Conservation (phyloP, 768 basidiomycete species). For the Pleurotus platypus region DNA sequence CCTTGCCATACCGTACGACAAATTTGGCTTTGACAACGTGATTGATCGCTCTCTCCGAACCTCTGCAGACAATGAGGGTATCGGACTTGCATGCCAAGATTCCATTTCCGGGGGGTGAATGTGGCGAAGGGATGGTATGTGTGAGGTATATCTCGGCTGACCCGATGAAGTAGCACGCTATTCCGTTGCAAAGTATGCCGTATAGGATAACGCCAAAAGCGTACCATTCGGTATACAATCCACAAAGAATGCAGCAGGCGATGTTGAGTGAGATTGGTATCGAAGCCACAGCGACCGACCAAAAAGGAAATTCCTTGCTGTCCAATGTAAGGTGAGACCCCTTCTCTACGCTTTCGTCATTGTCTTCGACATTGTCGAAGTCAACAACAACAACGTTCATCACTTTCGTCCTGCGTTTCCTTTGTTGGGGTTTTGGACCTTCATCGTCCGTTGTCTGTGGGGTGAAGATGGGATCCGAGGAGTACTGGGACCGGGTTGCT, state of each 20-base stretch:
- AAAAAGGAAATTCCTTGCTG: not conserved
- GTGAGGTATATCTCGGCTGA: slow-evolving; percentile 22
- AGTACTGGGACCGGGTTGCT: not conserved
- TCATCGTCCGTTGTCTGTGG: too few relatives aligned
- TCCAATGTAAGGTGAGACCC: too few relatives aligned
- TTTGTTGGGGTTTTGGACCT: too few relatives aligned
- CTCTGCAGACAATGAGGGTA: slow-evolving; percentile 20
- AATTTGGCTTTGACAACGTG: slow-evolving; percentile 23
- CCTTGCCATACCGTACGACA: slow-evolving; percentile 10
- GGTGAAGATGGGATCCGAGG: too few relatives aligned
- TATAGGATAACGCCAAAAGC: slow-evolving; percentile 26
- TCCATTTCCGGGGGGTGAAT: slow-evolving; percentile 24
- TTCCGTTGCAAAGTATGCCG: slow-evolving; percentile 27
- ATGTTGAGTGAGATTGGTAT: slow-evolving; percentile 22
- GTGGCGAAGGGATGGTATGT: slow-evolving; percentile 12
- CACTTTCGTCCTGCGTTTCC: slow-evolving; percentile 10
- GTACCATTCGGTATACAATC: slow-evolving; percentile 23
- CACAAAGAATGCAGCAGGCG: slow-evolving; percentile 20
- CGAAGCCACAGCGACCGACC: slow-evolving; percentile 17
- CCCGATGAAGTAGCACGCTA: slow-evolving; percentile 25
- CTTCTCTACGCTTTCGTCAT: not conserved
- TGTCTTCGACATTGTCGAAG: slow-evolving; percentile 3
- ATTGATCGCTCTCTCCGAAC: slow-evolving; percentile 19
- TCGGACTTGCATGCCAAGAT: slow-evolving; percentile 14
- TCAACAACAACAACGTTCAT: slow-evolving; percentile 17